Conservation (phyloP, 495 filamentous ascomycete species). For the Aspergillus homomorphus region DNA sequence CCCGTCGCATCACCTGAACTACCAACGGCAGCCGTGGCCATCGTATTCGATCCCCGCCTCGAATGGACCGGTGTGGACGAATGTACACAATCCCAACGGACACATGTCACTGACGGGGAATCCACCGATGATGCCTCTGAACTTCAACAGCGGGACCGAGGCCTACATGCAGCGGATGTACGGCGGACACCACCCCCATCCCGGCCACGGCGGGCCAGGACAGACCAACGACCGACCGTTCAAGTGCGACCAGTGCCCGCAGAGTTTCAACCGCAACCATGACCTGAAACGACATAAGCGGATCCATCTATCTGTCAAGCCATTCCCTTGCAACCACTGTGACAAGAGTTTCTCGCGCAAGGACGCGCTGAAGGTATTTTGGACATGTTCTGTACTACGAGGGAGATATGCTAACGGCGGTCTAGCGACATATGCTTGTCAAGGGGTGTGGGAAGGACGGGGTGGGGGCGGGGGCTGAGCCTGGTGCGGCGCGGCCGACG, state of each 20-base stretch:
- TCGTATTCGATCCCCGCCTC: constrained; percentile 58
- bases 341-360: constrained; percentile 97
- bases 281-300: constrained; percentile 94
- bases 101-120: constrained; percentile 67
- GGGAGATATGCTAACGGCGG: constrained; percentile 13
- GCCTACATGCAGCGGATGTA: constrained; percentile 57
- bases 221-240: constrained; percentile 79
- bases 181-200: constrained; percentile 43
- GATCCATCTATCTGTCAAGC: constrained; percentile 94
- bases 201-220: constrained; percentile 32
- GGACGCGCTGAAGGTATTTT: constrained; percentile 86
- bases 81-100: constrained; percentile 67
- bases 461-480: constrained; percentile 10
- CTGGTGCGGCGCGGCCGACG: not conserved
- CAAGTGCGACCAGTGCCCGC: constrained; percentile 88
- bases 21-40: constrained; percentile 50
- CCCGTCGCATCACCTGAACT: constrained; percentile 46
- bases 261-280: constrained; percentile 95
- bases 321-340: constrained; percentile 86
- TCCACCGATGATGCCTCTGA: constrained; percentile 43
- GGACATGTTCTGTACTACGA: constrained; percentile 12
- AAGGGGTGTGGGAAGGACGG: constrained; percentile 78
- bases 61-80: constrained; percentile 71
- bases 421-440: constrained; percentile 87
- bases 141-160: constrained; percentile 57